These are phyloP conservation scores for Sarocladium brachiariae DNA, from an alignment of 2,329 filamentous ascomycete genomes.

Conservation along the genomic window DNA sequence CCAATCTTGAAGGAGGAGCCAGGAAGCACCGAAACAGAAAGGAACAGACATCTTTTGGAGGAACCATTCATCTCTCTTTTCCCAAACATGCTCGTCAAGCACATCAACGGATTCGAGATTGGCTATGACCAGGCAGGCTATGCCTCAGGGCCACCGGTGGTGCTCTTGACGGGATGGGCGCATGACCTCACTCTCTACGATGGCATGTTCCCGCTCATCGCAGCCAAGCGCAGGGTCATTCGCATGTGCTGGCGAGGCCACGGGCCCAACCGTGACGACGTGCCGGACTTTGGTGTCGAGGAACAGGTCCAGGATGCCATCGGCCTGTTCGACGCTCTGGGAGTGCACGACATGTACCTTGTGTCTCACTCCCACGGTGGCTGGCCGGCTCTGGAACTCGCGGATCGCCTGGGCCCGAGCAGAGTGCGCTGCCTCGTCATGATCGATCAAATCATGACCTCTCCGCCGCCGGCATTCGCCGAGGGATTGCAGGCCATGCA, in stretches of 20 bases:
- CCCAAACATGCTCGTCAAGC: constrained; percentile 2
- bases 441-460: constrained; percentile 7
- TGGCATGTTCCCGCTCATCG: not conserved
- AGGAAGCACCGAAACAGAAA: too few relatives aligned
- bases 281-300: constrained; percentile 8
- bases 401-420: not conserved
- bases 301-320: constrained; percentile 1
- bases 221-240: not conserved
- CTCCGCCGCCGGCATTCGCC: constrained; percentile 1
- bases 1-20: too few relatives aligned
- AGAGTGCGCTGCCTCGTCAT: constrained; percentile 6
- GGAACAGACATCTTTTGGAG: too few relatives aligned
- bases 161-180: constrained; percentile 4
- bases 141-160: not conserved
- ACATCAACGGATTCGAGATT: constrained; percentile 2
- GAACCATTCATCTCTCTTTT: too few relatives aligned
- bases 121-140: constrained; percentile 1
- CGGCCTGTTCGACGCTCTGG: not conserved
- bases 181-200: constrained; percentile 1
- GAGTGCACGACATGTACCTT: constrained; percentile 1
- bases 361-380: constrained; percentile 6
- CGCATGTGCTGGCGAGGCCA: constrained; percentile 8
- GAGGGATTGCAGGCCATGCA: not conserved
- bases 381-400: constrained; percentile 5
- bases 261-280: not conserved